These are phyloP conservation scores for Hypomontagnella submonticulosa DNA, from an alignment of 495 filamentous ascomycete species.

Conservation along the genomic window DNA sequence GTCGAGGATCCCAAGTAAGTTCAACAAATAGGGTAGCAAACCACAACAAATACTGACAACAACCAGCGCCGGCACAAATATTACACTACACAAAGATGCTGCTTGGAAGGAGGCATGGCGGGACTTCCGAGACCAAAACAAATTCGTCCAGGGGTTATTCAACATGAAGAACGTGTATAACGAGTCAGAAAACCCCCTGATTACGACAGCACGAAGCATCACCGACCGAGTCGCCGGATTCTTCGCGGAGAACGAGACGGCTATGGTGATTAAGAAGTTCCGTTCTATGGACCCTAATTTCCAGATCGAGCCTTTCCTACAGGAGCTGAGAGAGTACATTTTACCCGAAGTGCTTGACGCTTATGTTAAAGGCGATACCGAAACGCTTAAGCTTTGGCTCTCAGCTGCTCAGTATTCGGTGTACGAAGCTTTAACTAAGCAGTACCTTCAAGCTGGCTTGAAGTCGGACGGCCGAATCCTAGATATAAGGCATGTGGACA, in stretches of 20 bases:
- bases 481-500: slow-evolving; percentile 93
- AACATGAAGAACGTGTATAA: slow-evolving; percentile 84
- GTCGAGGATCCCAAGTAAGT: slow-evolving; percentile 87
- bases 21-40: slow-evolving; percentile 1
- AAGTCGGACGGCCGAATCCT: slow-evolving; percentile 94
- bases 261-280: slow-evolving; percentile 96
- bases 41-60: slow-evolving; percentile 29
- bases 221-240: slow-evolving; percentile 93
- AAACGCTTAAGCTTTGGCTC: slow-evolving; percentile 92
- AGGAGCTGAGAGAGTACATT: slow-evolving; percentile 97
- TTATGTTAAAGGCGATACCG: slow-evolving; percentile 94
- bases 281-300: slow-evolving; percentile 96
- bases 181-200: slow-evolving; percentile 95
- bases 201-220: slow-evolving; percentile 91
- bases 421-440: slow-evolving; percentile 91
- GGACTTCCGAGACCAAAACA: slow-evolving; percentile 87
- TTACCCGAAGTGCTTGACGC: slow-evolving; percentile 97
- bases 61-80: slow-evolving; percentile 85
- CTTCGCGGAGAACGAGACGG: slow-evolving; percentile 98
- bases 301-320: slow-evolving; percentile 91
- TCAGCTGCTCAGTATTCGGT: slow-evolving; percentile 94
- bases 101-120: slow-evolving; percentile 96
- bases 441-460: slow-evolving; percentile 91
- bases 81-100: slow-evolving; percentile 96
- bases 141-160: slow-evolving; percentile 89